Percentiles rank a stretch among this genome's conserved stretches.
These are phyloP conservation scores for Curvularia spicifera DNA, from an alignment of 2,329 filamentous ascomycete genomes.

Conservation along the genomic window DNA sequence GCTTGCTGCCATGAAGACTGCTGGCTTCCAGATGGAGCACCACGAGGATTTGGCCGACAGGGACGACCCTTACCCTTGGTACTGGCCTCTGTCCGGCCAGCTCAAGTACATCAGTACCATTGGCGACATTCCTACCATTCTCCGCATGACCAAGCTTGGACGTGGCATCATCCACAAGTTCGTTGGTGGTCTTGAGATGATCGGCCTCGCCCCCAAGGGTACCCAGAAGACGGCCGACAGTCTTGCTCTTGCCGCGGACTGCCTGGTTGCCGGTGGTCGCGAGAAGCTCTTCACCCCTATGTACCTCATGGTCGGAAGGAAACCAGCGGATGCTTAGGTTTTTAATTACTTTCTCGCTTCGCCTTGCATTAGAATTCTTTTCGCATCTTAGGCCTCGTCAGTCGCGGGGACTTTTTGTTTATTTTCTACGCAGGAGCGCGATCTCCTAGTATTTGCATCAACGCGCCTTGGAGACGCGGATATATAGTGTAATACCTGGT, in stretches of 20 bases:
- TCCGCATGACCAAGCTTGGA: conserved; percentile 87
- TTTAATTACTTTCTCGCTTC: conserved; percentile 14
- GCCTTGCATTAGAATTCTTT: conserved; percentile 31
- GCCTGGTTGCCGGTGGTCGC: conserved; percentile 82
- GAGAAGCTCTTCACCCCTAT: conserved; percentile 97
- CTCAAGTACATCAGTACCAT: conserved; percentile 81
- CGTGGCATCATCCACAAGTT: conserved; percentile 77
- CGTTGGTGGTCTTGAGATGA: conserved; percentile 75
- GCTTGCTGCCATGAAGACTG: conserved; percentile 79
- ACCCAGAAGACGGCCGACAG: conserved; percentile 96
- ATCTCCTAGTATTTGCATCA: conserved; percentile 25
- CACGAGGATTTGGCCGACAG: conserved; percentile 86
- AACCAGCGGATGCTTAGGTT: conserved; percentile 62
- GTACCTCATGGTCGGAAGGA: conserved; percentile 95
- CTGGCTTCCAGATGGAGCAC: conserved; percentile 82
- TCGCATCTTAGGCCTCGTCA: conserved; percentile 17
- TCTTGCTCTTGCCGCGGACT: conserved; percentile 80
- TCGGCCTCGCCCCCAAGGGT: conserved; percentile 77
- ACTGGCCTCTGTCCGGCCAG: conserved; percentile 88
- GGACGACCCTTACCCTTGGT: conserved; percentile 82
- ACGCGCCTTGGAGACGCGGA: conserved; percentile 24
- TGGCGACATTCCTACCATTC: conserved; percentile 80
- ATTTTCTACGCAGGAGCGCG: conserved; percentile 18
- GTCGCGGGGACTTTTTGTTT: conserved; percentile 25
- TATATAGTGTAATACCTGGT: conserved; percentile 40